These are phyloP conservation scores for Nicotiana tabacum DNA, from an alignment of 257 asterid species.

Conservation along the genomic window DNA sequence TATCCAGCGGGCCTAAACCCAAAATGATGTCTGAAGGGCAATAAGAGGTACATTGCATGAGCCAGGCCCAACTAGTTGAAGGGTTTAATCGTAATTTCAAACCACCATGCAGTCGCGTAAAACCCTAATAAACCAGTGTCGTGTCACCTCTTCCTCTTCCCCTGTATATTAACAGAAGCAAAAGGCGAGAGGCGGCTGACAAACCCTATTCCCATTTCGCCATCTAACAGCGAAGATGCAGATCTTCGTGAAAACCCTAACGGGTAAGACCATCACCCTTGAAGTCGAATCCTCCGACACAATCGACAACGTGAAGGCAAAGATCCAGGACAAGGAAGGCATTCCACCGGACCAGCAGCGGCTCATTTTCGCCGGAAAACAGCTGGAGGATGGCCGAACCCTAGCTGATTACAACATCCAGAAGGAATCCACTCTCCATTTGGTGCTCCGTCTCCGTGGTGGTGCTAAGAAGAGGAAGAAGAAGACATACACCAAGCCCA, in stretches of 20 bases:
- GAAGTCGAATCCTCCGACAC: conserved; percentile 9
- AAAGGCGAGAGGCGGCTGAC: conserved; percentile 1
- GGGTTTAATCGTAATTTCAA: too few relatives aligned
- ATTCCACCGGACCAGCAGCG: conserved; percentile 10
- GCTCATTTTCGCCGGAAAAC: conserved; percentile 2
- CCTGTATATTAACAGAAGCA: background rate
- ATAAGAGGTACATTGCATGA: too few relatives aligned
- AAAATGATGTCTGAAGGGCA: too few relatives aligned
- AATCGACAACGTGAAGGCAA: conserved; percentile 9
- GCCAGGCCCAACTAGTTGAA: too few relatives aligned
- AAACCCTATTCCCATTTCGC: too few relatives aligned
- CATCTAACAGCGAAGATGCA: background rate
- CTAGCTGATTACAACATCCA: conserved; percentile 9
- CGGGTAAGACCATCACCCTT: background rate
- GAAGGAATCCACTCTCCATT: conserved; percentile 3
- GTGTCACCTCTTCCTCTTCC: background rate
- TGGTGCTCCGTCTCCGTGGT: conserved; percentile 4
- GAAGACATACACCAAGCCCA: conserved; percentile 14
- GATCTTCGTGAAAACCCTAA: conserved; percentile 8
- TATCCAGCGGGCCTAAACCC: too few relatives aligned
- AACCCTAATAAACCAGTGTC: too few relatives aligned
- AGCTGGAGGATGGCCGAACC: background rate
- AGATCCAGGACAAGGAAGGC: conserved; percentile 8
- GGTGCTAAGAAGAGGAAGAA: conserved; percentile 12
- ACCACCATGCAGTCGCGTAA: too few relatives aligned